Evolutionary conservation across 768 basidiomycete species (phyloP).

Genomic region (Pleurotus citrinopileatus): DNA sequence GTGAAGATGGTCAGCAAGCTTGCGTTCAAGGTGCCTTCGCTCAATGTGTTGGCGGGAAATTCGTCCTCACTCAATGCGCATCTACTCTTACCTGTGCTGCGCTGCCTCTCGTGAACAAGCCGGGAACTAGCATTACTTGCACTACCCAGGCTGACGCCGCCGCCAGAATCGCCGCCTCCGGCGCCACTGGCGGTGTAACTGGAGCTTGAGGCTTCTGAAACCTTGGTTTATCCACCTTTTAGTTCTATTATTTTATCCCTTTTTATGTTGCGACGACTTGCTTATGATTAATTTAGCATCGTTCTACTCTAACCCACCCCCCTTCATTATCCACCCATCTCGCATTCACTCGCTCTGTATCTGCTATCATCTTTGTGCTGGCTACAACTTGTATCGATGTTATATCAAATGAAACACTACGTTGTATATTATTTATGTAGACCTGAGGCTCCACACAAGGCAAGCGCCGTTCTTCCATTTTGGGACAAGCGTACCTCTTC

Average conservation of each 20-base stretch:
- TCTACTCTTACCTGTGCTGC: slow-evolving; percentile 32
- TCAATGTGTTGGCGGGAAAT: slow-evolving; percentile 45
- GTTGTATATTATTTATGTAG: too few relatives aligned
- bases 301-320: too few relatives aligned
- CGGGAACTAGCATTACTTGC: slow-evolving; percentile 42
- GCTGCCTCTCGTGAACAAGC: slow-evolving; percentile 38
- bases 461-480: too few relatives aligned
- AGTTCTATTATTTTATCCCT: background rate
- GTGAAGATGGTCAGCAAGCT: slow-evolving; percentile 39
- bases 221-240: background rate
- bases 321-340: too few relatives aligned
- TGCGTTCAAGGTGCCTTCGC: slow-evolving; percentile 44
- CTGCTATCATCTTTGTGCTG: too few relatives aligned
- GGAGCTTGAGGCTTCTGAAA: background rate
- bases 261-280: too few relatives aligned
- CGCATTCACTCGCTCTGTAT: too few relatives aligned
- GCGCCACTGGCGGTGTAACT: slow-evolving; percentile 29
- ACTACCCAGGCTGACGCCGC: slow-evolving; percentile 41
- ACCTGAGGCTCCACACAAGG: too few relatives aligned
- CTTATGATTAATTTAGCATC: too few relatives aligned
- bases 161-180: slow-evolving; percentile 39
- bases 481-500: too few relatives aligned
- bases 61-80: slow-evolving; percentile 26
- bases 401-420: too few relatives aligned
- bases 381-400: too few relatives aligned